Conservation (phyloP, 768 basidiomycete species). For the Ramaria sp. region DNA sequence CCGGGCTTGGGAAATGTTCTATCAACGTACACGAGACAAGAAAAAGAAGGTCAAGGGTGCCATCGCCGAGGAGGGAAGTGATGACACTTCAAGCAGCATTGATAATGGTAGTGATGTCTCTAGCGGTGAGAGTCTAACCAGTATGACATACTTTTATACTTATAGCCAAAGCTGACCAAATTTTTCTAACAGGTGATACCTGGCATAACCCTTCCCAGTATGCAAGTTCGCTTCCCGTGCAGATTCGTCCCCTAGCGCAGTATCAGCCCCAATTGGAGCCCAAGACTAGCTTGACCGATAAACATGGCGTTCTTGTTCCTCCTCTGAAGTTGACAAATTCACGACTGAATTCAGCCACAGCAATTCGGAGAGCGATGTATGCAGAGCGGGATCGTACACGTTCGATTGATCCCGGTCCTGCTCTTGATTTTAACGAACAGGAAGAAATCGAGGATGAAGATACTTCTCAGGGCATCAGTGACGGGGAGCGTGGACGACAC, state of each 20-base stretch:
- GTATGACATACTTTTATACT: constrained; percentile 11
- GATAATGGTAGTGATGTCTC: constrained; percentile 15
- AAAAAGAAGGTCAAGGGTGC: constrained; percentile 18
- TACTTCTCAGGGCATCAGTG: constrained; percentile 15
- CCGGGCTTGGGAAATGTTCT: constrained; percentile 53
- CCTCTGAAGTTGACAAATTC: constrained; percentile 14
- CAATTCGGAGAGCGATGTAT: constrained; percentile 50
- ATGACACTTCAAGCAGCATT: constrained; percentile 9
- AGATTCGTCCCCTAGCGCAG: constrained; percentile 33
- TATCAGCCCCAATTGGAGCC: constrained; percentile 34
- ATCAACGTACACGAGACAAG: constrained; percentile 13
- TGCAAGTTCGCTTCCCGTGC: constrained; percentile 51
- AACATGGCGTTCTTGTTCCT: constrained; percentile 22
- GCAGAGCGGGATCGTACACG: constrained; percentile 57
- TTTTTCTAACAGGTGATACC: constrained; percentile 10
- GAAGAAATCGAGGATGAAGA: constrained; percentile 40
- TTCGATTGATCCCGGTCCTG: constrained; percentile 51
- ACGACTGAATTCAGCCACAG: constrained; percentile 28
- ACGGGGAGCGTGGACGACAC: constrained; percentile 36
- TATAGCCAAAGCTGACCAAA: neutral
- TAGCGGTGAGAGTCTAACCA: constrained; percentile 16
- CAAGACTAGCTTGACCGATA: constrained; percentile 33
- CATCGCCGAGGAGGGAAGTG: constrained; percentile 27
- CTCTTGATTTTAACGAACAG: constrained; percentile 46
- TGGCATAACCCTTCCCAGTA: constrained; percentile 17